phyloP scores from a whole-genome alignment of 257 asterid genomes.

The Mitragyna speciosa region DNA sequence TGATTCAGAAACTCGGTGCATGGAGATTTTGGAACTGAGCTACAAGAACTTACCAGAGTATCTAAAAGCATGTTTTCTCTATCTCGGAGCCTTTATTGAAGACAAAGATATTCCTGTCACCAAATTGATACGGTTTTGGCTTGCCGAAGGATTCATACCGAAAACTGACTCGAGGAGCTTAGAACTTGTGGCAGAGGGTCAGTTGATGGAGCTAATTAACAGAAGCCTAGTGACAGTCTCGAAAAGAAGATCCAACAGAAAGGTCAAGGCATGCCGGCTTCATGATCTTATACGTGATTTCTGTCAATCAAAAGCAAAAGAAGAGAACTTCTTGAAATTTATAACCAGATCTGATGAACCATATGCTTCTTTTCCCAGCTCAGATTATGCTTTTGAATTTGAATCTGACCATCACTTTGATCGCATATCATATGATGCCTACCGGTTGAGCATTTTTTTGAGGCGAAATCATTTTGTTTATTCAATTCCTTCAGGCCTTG shows the following conservation, averaged over 20 bases:
- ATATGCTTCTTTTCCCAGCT: neutral
- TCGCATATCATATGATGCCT: neutral
- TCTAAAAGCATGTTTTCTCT: conserved; percentile 7
- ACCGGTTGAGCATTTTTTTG: conserved; percentile 1
- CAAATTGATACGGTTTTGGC: conserved; percentile 4
- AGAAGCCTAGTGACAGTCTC: neutral
- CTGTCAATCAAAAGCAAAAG: neutral
- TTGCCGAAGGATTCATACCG: neutral
- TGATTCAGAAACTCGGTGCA: conserved; percentile 5
- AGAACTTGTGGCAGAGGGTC: neutral
- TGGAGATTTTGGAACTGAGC: conserved; percentile 11
- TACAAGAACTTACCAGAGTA: conserved; percentile 8
- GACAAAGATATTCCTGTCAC: conserved; percentile 1
- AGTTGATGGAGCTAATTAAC: conserved; percentile 3
- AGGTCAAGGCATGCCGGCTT: conserved; percentile 4
- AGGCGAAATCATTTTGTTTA: conserved; percentile 1
- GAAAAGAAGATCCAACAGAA: conserved; percentile 6
- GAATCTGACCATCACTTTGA: neutral
- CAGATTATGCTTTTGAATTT: neutral
- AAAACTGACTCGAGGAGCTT: neutral
- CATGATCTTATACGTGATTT: conserved; percentile 10
- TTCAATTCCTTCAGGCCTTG: conserved; percentile 4
- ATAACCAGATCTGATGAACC: neutral
- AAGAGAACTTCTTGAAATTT: neutral
- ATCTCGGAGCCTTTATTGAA: conserved; percentile 4